Evolutionary conservation across 1,139 yeast species (phyloP).

Genomic region (Geotrichum bryndzae): DNA sequence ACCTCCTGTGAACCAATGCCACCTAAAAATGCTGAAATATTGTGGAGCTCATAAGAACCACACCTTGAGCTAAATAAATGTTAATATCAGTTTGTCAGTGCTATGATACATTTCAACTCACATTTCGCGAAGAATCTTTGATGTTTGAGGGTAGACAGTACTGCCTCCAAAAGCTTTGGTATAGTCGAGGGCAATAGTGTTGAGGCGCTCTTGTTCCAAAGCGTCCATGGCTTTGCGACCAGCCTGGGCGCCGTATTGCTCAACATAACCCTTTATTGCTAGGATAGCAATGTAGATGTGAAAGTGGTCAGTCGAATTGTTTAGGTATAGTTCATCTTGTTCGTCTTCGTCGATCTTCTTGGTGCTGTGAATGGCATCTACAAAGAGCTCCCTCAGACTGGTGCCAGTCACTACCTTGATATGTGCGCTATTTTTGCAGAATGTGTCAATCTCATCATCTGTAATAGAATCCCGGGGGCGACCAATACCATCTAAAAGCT

Average conservation of each 20-base stretch:
- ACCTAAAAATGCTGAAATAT: conserved; percentile 56
- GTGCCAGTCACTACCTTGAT: conserved; percentile 35
- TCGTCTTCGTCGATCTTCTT: background rate
- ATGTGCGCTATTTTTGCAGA: conserved; percentile 54
- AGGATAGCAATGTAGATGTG: conserved; percentile 27
- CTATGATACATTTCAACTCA: conserved; percentile 12
- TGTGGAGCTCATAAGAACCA: conserved; percentile 42
- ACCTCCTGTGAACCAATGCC: conserved; percentile 77
- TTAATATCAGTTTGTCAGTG: background rate
- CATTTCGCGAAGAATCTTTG: conserved; percentile 23
- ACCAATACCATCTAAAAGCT: conserved; percentile 30
- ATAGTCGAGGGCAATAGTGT: conserved; percentile 19
- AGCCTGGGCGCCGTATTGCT: conserved; percentile 20
- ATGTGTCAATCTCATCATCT: conserved; percentile 42
- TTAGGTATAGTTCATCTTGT: background rate
- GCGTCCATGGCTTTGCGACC: conserved; percentile 16
- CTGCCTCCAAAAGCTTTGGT: conserved; percentile 16
- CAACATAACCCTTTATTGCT: conserved; percentile 25
- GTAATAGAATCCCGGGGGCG: conserved; percentile 31
- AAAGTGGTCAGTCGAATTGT: conserved; percentile 19
- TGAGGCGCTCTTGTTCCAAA: conserved; percentile 13
- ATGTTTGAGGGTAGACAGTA: conserved; percentile 14
- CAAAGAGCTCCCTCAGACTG: background rate
- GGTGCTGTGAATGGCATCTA: conserved; percentile 10
- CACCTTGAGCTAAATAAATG: conserved; percentile 30